Evolutionary conservation across 2,329 filamentous ascomycete species (phyloP), one percentile per base, ranked within the genome.

Genomic region (Epichloe glyceriae): DNA sequence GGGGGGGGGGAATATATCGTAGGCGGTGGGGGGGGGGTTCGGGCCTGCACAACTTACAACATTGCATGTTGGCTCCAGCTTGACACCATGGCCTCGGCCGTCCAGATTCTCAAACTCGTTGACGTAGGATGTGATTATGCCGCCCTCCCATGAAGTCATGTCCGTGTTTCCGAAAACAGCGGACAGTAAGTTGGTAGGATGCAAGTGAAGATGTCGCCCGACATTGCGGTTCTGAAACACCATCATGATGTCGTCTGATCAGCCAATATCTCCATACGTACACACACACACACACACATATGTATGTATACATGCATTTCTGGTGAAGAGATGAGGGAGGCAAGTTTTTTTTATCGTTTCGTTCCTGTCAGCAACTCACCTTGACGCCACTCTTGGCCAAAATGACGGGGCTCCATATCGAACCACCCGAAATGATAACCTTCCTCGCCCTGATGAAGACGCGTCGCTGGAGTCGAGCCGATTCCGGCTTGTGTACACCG

Each of bases 31-130:
- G 2, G n/a, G n/a, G 5, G 5, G 15, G 17, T 42, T 12, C 5
- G 6, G 22, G 17, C 19, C 8, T 33, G n/a, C 15, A 15, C 7
- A 62, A 62, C 73, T 60, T 61, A 78, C 75, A 51, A 81, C 57
- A 85, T 93, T 90, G 59, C 78, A 78, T 1, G 79, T 79, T 10
- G 82, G 74, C 71, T 96, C 89, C 30, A 96, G 72, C 65, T 94
- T 95, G 46, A 76, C 75, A 39, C 91, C 91, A 59, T 96, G 88
- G 52, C 88, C 88, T 41, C 82, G 73, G 5, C 79, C 79, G 63
- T 95, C 88, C 0, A 90, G 73, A 58, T 96, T 85, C 56, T 94
- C 86, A 58, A 90, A 88, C 50, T 86, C 81, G 42, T 75, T 79
- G 55, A 87, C 83, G 17, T 90, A 82, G 4, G 80, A 78, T 0